Conservation (phyloP, 192 early-diverging fungal genomes). For the Gonapodya sp. region DNA sequence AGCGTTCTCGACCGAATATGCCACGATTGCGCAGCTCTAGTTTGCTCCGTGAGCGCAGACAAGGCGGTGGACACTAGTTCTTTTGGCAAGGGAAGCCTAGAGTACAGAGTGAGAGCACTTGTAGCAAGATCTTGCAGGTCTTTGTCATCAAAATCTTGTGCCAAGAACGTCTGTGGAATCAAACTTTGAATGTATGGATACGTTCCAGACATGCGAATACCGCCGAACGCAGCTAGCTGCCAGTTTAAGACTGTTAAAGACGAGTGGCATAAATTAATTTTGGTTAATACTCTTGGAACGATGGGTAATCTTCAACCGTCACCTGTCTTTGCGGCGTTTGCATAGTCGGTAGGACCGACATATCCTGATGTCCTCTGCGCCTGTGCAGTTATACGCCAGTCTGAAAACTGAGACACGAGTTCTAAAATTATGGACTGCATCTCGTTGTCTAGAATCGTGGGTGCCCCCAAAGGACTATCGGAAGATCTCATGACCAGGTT, state of each 20-base stretch:
- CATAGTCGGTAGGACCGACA: slow-evolving; percentile 42
- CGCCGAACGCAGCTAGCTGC: slow-evolving; percentile 44
- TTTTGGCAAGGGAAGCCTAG: slow-evolving; percentile 40
- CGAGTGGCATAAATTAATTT: no score
- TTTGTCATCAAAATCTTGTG: slow-evolving; percentile 64
- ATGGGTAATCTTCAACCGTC: no score
- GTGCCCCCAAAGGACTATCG: no score
- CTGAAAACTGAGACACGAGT: slow-evolving; percentile 22
- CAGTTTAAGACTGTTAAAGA: slow-evolving; percentile 43
- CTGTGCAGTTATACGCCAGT: slow-evolving; percentile 26
- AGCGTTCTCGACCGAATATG: slow-evolving; percentile 69
- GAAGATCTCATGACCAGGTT: neutral
- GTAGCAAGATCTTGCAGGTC: slow-evolving; percentile 56
- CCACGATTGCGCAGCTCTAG: slow-evolving; percentile 42
- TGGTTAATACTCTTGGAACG: no score
- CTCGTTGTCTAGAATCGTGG: neutral
- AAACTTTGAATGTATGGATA: slow-evolving; percentile 44
- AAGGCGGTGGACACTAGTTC: slow-evolving; percentile 31
- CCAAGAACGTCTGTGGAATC: slow-evolving; percentile 48
- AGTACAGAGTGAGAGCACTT: slow-evolving; percentile 36
- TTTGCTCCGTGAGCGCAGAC: slow-evolving; percentile 23
- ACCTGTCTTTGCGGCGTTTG: slow-evolving; percentile 69
- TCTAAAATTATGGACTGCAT: slow-evolving; percentile 20
- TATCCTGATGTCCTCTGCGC: slow-evolving; percentile 25
- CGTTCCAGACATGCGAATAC: slow-evolving; percentile 39